These are phyloP conservation scores for Carex sylvatica DNA, from an alignment of 202 grass and related monocot genomes.

Conservation along the genomic window DNA sequence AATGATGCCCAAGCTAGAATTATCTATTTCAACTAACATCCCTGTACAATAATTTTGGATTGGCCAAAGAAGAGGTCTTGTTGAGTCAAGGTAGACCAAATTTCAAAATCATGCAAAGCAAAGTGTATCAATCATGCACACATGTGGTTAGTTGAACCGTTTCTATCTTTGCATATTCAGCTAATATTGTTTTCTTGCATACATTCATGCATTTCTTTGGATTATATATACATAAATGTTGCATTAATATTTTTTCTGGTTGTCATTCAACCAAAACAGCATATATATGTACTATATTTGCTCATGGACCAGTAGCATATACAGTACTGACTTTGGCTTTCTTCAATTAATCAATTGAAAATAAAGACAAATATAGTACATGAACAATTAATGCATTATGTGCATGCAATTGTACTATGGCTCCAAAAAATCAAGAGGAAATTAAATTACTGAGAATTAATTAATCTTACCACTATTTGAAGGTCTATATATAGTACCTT, in stretches of 20 bases:
- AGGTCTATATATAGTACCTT: not conserved
- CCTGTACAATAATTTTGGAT: conserved; percentile 11
- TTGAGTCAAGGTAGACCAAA: conserved; percentile 25
- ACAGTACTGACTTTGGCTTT: not conserved
- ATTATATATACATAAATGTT: not conserved
- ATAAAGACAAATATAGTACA: not conserved
- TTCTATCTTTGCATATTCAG: conserved; percentile 24
- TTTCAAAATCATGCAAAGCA: conserved; percentile 27
- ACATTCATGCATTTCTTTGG: not conserved
- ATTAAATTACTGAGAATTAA: not conserved
- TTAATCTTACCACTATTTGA: not conserved
- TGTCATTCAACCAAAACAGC: not conserved
- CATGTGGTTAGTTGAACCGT: conserved; percentile 22
- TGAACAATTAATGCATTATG: not conserved
- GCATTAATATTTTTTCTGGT: not conserved
- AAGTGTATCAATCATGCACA: not conserved
- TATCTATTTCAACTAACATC: conserved; percentile 18
- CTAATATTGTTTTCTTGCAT: conserved; percentile 11
- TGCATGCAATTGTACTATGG: too few species aligned
- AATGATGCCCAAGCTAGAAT: conserved; percentile 24
- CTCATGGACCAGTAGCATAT: not conserved
- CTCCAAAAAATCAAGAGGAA: not conserved
- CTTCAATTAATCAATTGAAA: not conserved
- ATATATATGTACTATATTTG: not conserved
- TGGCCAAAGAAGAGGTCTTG: not conserved